Conservation (phyloP, 495 filamentous ascomycete species). For the Mytilinidion resinicola region DNA sequence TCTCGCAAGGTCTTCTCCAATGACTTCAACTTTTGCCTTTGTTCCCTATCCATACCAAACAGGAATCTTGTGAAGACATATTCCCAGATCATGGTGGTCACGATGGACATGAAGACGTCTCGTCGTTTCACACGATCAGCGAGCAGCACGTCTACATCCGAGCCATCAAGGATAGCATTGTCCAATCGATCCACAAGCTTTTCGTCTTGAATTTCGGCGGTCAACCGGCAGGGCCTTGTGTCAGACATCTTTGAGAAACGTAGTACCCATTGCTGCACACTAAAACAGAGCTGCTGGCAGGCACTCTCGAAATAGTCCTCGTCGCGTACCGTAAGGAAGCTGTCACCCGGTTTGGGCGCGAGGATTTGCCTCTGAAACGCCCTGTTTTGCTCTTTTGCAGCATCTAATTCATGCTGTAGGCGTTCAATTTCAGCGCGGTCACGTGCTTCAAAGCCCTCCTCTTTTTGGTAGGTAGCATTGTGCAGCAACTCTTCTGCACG, state of each 20-base stretch:
- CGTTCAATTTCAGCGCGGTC: conserved; percentile 62
- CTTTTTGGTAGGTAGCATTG: conserved; percentile 44
- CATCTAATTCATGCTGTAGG: conserved; percentile 70
- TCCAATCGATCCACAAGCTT: conserved; percentile 87
- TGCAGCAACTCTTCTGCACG: conserved; percentile 57
- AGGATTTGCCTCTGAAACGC: conserved; percentile 79
- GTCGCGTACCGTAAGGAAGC: conserved; percentile 72
- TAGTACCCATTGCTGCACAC: conserved; percentile 91
- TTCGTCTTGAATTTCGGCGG: conserved; percentile 66
- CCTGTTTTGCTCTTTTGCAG: conserved; percentile 68
- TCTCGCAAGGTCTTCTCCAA: conserved; percentile 90
- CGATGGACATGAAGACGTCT: conserved; percentile 92
- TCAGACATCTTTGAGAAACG: conserved; percentile 96
- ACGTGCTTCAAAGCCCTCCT: conserved; percentile 53
- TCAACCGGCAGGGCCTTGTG: conserved; percentile 71
- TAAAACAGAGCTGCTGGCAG: conserved; percentile 88
- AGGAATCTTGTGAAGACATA: conserved; percentile 95
- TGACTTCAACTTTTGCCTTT: conserved; percentile 90
- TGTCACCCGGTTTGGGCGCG: conserved; percentile 50
- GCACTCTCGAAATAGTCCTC: conserved; percentile 91
- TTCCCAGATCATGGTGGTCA: conserved; percentile 98
- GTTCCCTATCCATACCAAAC: conserved; percentile 95
- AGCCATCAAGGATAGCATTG: conserved; percentile 86
- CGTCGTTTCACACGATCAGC: conserved; percentile 76
- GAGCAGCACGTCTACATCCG: conserved; percentile 80